Conservation (phyloP, 192 early-diverging fungal species). For the Podila minutissima region DNA sequence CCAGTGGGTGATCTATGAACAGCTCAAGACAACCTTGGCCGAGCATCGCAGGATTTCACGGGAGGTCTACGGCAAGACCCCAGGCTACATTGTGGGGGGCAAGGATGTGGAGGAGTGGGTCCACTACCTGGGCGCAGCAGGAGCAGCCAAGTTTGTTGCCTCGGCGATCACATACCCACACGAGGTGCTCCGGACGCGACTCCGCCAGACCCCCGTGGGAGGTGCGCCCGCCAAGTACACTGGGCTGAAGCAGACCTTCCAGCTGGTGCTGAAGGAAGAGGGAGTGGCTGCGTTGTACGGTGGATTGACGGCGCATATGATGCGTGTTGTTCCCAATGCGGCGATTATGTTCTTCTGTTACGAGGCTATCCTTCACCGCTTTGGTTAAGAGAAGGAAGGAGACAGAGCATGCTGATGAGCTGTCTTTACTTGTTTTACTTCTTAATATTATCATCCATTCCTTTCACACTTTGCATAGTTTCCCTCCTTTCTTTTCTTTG, state of each 20-base stretch:
- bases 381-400: conserved; percentile 18
- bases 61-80: conserved; percentile 4
- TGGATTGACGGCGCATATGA: conserved; percentile 93
- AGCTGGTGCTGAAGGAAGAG: conserved; percentile 70
- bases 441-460: neutral
- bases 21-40: conserved; percentile 70
- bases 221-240: conserved; percentile 78
- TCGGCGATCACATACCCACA: conserved; percentile 94
- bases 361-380: conserved; percentile 72
- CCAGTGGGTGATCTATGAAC: conserved; percentile 97
- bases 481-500: conserved; percentile 14
- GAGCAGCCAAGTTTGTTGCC: conserved; percentile 86
- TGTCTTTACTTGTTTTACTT: conserved; percentile 23
- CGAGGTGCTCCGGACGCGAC: conserved; percentile 92
- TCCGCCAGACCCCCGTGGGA: conserved; percentile 82
- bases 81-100: conserved; percentile 35
- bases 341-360: conserved; percentile 94
- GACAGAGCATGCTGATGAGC: neutral
- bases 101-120: conserved; percentile 75
- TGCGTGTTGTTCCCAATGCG: conserved; percentile 96
- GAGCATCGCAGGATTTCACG: conserved; percentile 21
- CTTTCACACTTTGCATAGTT: conserved; percentile 6
- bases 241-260: conserved; percentile 67
- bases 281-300: conserved; percentile 90
- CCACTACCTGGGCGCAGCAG: conserved; percentile 86